Percentiles rank a stretch among this genome's conserved stretches.
phyloP scores from a whole-genome alignment of 1,139 yeast genomes.

The Tardiomyces digboiensis region DNA sequence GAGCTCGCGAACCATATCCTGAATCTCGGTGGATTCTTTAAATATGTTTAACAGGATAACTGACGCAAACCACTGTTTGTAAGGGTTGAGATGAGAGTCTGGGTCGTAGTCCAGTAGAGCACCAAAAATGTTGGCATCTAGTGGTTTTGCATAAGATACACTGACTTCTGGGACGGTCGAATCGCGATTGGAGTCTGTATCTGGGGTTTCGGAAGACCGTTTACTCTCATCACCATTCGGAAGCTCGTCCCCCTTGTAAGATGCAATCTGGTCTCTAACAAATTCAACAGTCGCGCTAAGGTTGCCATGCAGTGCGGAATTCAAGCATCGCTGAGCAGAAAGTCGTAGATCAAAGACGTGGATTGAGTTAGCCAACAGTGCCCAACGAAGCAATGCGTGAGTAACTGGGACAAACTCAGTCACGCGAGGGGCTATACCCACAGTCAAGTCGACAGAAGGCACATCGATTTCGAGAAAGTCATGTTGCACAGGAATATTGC shows the following conservation, averaged over 20 bases:
- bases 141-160: slow-evolving; percentile 7
- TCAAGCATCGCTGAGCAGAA: slow-evolving; percentile 57
- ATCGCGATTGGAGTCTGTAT: slow-evolving; percentile 3
- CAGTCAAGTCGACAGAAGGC: slow-evolving; percentile 81
- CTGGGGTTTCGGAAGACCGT: slow-evolving; percentile 6
- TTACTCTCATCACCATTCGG: slow-evolving; percentile 2
- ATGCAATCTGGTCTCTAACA: slow-evolving; percentile 51
- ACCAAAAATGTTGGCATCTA: slow-evolving; percentile 45
- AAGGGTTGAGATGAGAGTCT: slow-evolving; percentile 71
- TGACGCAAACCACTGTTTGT: slow-evolving; percentile 79
- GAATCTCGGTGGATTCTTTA: slow-evolving; percentile 41
- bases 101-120: slow-evolving; percentile 73
- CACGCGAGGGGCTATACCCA: slow-evolving; percentile 24
- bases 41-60: slow-evolving; percentile 55
- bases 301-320: slow-evolving; percentile 61
- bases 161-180: background rate
- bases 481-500: slow-evolving; percentile 53
- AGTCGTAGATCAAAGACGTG: slow-evolving; percentile 76
- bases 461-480: slow-evolving; percentile 78
- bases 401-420: slow-evolving; percentile 51
- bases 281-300: slow-evolving; percentile 49
- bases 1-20: slow-evolving; percentile 41
- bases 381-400: slow-evolving; percentile 73
- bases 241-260: slow-evolving; percentile 22
- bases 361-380: slow-evolving; percentile 65